Evolutionary conservation across 148 eudicot genomes (phyloP).

Genomic region (Nepenthes gracilis): DNA sequence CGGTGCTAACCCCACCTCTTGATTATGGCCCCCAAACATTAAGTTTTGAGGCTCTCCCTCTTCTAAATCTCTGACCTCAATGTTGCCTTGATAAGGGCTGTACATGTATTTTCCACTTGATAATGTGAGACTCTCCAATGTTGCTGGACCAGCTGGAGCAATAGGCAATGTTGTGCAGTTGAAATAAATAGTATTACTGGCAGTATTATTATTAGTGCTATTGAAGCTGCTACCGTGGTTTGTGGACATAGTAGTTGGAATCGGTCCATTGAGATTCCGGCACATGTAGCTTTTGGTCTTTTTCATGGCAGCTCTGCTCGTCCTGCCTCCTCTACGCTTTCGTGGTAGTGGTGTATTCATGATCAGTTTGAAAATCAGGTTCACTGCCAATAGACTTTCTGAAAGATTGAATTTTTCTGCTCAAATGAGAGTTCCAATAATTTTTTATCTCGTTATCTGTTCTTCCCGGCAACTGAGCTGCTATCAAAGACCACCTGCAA

Average conservation of each 20-base stretch:
- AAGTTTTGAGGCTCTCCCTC: neutral
- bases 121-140: neutral
- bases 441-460: constrained; percentile 93
- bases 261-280: neutral
- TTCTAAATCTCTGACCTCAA: neutral
- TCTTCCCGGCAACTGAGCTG: constrained; percentile 57
- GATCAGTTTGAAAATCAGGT: neutral
- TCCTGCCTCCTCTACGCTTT: constrained; percentile 39
- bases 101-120: neutral
- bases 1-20: neutral
- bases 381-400: constrained; percentile 5
- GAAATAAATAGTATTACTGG: neutral
- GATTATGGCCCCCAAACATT: neutral
- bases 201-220: neutral
- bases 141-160: neutral
- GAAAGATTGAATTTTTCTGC: constrained; percentile 39
- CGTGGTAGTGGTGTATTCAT: constrained; percentile 1
- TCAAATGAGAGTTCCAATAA: constrained; percentile 86
- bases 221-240: neutral
- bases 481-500: constrained; percentile 9
- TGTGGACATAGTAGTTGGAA: neutral
- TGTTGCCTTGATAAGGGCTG: constrained; percentile 8
- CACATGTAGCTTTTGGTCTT: constrained; percentile 15
- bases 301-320: constrained; percentile 35
- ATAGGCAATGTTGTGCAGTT: neutral